phyloP scores from a whole-genome alignment of 345 rosid genomes.

The Psidium guajava region DNA sequence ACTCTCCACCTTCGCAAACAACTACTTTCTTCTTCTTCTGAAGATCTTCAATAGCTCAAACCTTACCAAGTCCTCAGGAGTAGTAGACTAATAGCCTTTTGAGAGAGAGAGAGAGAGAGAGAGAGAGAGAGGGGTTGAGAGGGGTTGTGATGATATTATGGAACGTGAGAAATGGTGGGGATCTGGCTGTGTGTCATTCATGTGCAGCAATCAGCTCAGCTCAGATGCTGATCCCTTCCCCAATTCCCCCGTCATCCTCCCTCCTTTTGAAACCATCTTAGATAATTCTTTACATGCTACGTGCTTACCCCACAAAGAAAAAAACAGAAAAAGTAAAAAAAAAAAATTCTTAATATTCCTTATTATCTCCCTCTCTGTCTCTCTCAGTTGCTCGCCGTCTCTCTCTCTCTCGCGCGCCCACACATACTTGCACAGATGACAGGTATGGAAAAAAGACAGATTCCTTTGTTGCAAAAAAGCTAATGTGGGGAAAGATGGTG shows the following conservation, averaged over 20 bases:
- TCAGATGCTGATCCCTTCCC: not conserved
- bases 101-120: not conserved
- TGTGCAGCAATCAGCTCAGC: not conserved
- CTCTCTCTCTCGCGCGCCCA: not conserved
- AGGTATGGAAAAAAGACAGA: not conserved
- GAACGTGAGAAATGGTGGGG: not conserved
- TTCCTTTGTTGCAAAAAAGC: constrained; percentile 15
- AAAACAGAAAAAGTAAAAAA: not conserved
- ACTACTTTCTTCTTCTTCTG: not conserved
- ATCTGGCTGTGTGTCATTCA: not conserved
- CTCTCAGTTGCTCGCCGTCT: not conserved
- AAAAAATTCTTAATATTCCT: not conserved
- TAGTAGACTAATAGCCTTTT: not conserved
- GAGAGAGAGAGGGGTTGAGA: not conserved
- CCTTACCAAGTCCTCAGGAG: not conserved
- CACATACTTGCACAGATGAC: not conserved
- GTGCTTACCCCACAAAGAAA: not conserved
- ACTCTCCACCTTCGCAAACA: constrained; percentile 7
- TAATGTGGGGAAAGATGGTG: constrained; percentile 23
- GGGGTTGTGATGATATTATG: not conserved
- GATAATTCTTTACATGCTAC: not conserved
- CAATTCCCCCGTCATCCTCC: not conserved
- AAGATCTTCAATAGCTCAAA: not conserved
- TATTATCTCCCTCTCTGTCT: not conserved
- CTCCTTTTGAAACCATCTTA: not conserved